Conservation (phyloP, 2,329 filamentous ascomycete genomes). For the Endothia cerciana region DNA sequence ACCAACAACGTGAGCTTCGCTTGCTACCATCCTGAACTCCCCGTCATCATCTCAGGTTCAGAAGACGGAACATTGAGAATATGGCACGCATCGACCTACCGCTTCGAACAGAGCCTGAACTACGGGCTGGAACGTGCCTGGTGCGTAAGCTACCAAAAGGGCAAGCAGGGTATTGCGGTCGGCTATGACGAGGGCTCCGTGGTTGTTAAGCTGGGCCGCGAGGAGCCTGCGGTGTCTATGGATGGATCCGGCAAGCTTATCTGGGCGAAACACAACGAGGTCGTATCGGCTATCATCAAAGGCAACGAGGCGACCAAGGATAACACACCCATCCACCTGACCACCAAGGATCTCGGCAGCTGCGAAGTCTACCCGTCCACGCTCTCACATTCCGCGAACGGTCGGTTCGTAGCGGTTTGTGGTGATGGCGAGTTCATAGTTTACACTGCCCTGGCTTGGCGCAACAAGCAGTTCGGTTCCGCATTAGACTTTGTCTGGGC, state of each 20-base stretch:
- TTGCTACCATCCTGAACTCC: conserved; percentile 95
- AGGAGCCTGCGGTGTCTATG: conserved; percentile 98
- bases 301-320: conserved; percentile 87
- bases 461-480: conserved; percentile 96
- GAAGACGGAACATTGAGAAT: conserved; percentile 98
- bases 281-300: conserved; percentile 94
- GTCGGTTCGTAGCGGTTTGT: conserved; percentile 81
- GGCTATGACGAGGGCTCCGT: conserved; percentile 98
- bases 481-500: conserved; percentile 97
- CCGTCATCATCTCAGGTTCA: conserved; percentile 95
- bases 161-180: conserved; percentile 90
- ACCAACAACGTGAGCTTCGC: conserved; percentile 98
- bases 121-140: conserved; percentile 96
- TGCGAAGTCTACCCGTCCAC: conserved; percentile 98
- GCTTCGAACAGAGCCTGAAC: conserved; percentile 92
- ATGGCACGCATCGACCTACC: conserved; percentile 98
- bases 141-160: conserved; percentile 96
- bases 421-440: conserved; percentile 99
- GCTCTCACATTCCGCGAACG: conserved; percentile 92
- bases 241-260: conserved; percentile 94
- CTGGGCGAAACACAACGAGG: conserved; percentile 94
- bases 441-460: conserved; percentile 93
- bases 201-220: conserved; percentile 94
- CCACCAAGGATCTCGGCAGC: conserved; percentile 92
- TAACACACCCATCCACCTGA: conserved; percentile 80